A percentile compares a stretch with the other conserved stretches of the same genome.
Evolutionary conservation across 306 rosid genomes (phyloP).

Genomic region (Prunus kanzakura): DNA sequence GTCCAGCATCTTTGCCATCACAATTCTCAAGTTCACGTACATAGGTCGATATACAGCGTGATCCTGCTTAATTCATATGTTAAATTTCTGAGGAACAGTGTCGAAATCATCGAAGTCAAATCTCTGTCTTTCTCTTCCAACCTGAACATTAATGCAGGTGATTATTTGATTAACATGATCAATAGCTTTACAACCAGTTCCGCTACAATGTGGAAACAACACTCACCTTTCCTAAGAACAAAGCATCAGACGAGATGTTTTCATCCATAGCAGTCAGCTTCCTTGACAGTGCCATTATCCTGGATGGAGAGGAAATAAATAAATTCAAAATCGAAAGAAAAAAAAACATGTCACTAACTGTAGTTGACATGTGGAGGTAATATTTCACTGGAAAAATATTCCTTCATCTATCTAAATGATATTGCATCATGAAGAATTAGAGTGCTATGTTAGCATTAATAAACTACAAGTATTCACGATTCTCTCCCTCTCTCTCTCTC

Average conservation of each 20-base stretch:
- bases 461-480: too few species aligned
- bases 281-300: slow-evolving; percentile 71
- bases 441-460: too few species aligned
- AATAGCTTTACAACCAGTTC: slow-evolving; percentile 4
- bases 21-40: slow-evolving; percentile 6
- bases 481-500: too few species aligned
- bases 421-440: too few species aligned
- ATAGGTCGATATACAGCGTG: slow-evolving; percentile 1
- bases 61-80: slow-evolving; percentile 36
- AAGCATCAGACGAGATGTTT: slow-evolving; percentile 62
- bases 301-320: slow-evolving; percentile 20
- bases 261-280: slow-evolving; percentile 69
- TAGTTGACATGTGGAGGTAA: too few species aligned
- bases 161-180: slow-evolving; percentile 1
- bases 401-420: too few species aligned
- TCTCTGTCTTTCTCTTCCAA: slow-evolving; percentile 75
- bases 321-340: neutral
- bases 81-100: slow-evolving; percentile 60
- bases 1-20: neutral
- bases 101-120: slow-evolving; percentile 74
- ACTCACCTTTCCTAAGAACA: slow-evolving; percentile 64
- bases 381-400: too few species aligned
- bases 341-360: neutral
- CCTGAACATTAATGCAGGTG: slow-evolving; percentile 33
- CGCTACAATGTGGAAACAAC: neutral